phyloP scores from a whole-genome alignment of 2,329 filamentous ascomycete genomes.

The Eurotiales sp. region DNA sequence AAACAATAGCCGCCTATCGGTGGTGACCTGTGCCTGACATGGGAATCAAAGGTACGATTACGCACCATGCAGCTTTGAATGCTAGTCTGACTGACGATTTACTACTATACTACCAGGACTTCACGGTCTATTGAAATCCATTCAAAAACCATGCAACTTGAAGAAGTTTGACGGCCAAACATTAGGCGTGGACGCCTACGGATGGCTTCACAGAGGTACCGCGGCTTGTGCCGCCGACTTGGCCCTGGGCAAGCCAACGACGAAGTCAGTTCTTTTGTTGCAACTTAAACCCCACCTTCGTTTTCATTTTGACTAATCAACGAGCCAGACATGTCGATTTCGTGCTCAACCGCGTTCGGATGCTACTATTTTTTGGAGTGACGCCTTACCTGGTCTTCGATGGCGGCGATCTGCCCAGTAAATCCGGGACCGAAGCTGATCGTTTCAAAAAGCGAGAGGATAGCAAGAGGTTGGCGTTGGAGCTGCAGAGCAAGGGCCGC shows the following conservation, averaged over 20 bases:
- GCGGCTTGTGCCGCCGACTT: conserved; percentile 88
- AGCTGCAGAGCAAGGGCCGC: conserved; percentile 78
- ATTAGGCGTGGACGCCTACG: conserved; percentile 93
- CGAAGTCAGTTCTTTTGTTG: conserved; percentile 61
- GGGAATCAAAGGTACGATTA: conserved; percentile 44
- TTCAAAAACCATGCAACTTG: conserved; percentile 81
- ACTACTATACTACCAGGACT: conserved; percentile 59
- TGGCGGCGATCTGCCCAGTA: conserved; percentile 91
- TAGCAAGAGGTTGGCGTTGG: conserved; percentile 69
- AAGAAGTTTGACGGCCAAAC: conserved; percentile 85
- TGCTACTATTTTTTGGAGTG: conserved; percentile 90
- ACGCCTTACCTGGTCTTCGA: conserved; percentile 97
- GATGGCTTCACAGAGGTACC: conserved; percentile 93
- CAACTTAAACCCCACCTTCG: background rate
- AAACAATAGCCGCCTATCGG: conserved; percentile 24
- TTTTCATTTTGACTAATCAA: conserved; percentile 20
- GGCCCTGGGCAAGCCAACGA: conserved; percentile 80
- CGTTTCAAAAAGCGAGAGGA: conserved; percentile 72
- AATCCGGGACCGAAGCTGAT: conserved; percentile 77
- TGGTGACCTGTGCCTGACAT: conserved; percentile 33
- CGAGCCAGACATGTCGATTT: conserved; percentile 75
- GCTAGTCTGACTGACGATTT: conserved; percentile 15
- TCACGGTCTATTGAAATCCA: conserved; percentile 88
- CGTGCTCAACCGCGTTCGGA: conserved; percentile 82
- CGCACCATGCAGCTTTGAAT: too few relatives aligned